A percentile compares a stretch with the other conserved stretches of the same genome.
Evolutionary conservation across 352 stramenopile genomes (phyloP).

Genomic region (Lagenidium sp.): DNA sequence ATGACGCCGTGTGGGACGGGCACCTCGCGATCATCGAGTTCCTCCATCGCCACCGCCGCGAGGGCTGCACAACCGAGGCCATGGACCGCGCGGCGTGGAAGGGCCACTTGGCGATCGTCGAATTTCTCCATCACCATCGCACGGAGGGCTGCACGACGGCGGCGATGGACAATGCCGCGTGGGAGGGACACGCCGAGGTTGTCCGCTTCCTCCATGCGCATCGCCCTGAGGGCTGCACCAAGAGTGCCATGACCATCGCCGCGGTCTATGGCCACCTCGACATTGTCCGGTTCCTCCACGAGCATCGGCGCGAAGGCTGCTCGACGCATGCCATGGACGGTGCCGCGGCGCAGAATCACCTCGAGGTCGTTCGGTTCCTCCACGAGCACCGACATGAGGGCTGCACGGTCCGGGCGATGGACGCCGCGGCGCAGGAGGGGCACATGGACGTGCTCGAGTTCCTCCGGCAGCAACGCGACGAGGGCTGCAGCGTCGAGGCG

Average conservation of each 20-base stretch:
- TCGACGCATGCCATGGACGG: conserved; percentile 54
- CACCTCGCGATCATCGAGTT: conserved; percentile 62
- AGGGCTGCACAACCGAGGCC: conserved; percentile 68
- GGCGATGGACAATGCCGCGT: conserved; percentile 65
- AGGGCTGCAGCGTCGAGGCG: conserved; percentile 15
- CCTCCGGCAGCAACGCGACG: conserved; percentile 7
- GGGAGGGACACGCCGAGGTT: conserved; percentile 37
- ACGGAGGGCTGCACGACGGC: conserved; percentile 17
- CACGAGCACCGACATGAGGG: conserved; percentile 43
- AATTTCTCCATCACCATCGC: conserved; percentile 49
- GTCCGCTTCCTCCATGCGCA: conserved; percentile 52
- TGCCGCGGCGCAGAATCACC: conserved; percentile 36
- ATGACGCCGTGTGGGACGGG: conserved; percentile 55
- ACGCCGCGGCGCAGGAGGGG: conserved; percentile 14
- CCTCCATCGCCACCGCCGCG: conserved; percentile 39
- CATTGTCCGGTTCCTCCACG: conserved; percentile 48
- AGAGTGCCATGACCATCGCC: conserved; percentile 50
- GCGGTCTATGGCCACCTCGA: conserved; percentile 41
- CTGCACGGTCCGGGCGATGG: conserved; percentile 22
- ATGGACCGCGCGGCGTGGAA: conserved; percentile 61
- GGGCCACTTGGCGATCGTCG: conserved; percentile 49
- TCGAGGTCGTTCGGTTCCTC: conserved; percentile 46
- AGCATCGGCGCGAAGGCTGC: conserved; percentile 41
- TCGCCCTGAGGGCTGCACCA: conserved; percentile 41
- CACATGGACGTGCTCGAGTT: conserved; percentile 19